Evolutionary conservation across 441 rosid species (phyloP), one percentile per base, ranked within the genome.

Genomic region (Breynia disticha): DNA sequence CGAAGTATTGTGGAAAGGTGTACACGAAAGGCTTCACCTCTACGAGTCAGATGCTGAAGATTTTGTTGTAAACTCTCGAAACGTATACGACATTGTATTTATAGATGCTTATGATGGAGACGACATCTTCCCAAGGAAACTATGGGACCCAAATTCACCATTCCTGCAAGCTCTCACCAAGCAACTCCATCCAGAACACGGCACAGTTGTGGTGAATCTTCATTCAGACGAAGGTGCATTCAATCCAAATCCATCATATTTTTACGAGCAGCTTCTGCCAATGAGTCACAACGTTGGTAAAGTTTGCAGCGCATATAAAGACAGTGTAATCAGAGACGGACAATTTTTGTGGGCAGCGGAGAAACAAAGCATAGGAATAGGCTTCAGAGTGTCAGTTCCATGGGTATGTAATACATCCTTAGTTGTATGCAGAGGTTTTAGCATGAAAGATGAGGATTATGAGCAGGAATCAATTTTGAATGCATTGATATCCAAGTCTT

Each of bases 81-180:
- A 64, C 50, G 5, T 62, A 16, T 91, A 91, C 2, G 95, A 91
- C 61, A 46, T 88, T 59, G 65, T 86, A 70, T 88, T 91, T 62
- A 76, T 91, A 1, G 98, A 91, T 77, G 96, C 98, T 39, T 91
- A 86, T 67, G 89, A 91, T 13, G 96, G 98, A 19, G 98, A 84
- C 19, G 95, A 83, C 71, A 72, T 91, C 62, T 91, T 91, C 73
- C 96, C 96, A 2, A 68, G 53, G 50, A 84, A 78, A 59, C 82
- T 91, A 1, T 81, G 98, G 98, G 84, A 87, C 59, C 77, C 84
- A 0, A 56, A 76, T 55, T 78, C 87, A 11, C 77, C 79, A 15
- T 86, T 91, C 54, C 77, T 88, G 67, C 72, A 71, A 60, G 73
- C 84, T 53, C 73, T 91, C 12, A 71, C 79, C 28, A 18, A 70